phyloP scores from a whole-genome alignment of 1,139 yeast species.

The Candida sojae region DNA sequence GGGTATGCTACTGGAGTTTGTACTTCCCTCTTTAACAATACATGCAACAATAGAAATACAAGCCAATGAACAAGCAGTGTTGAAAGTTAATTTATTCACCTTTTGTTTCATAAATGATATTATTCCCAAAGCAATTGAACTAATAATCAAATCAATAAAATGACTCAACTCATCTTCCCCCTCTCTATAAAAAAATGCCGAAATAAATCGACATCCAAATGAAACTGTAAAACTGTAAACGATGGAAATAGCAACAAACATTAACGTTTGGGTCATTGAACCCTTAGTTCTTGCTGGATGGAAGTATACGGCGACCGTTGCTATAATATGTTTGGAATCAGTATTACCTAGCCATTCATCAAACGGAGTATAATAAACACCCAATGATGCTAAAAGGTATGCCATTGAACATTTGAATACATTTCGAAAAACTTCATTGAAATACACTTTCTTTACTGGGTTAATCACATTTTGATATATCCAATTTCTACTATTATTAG shows the following conservation, averaged over 20 bases:
- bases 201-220: slow-evolving; percentile 52
- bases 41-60: slow-evolving; percentile 72
- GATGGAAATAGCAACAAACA: slow-evolving; percentile 60
- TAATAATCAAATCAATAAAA: slow-evolving; percentile 55
- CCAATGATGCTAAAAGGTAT: slow-evolving; percentile 70
- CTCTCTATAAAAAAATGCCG: slow-evolving; percentile 46
- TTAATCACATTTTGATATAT: slow-evolving; percentile 1
- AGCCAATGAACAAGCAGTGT: slow-evolving; percentile 80
- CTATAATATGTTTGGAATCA: slow-evolving; percentile 78
- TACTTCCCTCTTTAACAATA: slow-evolving; percentile 74
- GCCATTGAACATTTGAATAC: slow-evolving; percentile 72
- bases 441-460: slow-evolving; percentile 11
- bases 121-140: slow-evolving; percentile 59
- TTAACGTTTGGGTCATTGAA: slow-evolving; percentile 72
- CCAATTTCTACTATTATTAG: neutral
- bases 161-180: slow-evolving; percentile 57
- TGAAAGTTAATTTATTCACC: slow-evolving; percentile 68
- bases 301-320: slow-evolving; percentile 83
- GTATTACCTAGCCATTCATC: slow-evolving; percentile 60
- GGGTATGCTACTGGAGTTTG: slow-evolving; percentile 64
- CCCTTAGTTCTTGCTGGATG: slow-evolving; percentile 83
- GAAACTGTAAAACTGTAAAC: slow-evolving; percentile 59
- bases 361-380: slow-evolving; percentile 67
- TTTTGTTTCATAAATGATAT: slow-evolving; percentile 72
- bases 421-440: slow-evolving; percentile 22